A percentile compares a stretch with the other conserved stretches of the same genome.
Evolutionary conservation across 73 alveolate genomes (phyloP).

Genomic region (Paramecium sexaurelia): DNA sequence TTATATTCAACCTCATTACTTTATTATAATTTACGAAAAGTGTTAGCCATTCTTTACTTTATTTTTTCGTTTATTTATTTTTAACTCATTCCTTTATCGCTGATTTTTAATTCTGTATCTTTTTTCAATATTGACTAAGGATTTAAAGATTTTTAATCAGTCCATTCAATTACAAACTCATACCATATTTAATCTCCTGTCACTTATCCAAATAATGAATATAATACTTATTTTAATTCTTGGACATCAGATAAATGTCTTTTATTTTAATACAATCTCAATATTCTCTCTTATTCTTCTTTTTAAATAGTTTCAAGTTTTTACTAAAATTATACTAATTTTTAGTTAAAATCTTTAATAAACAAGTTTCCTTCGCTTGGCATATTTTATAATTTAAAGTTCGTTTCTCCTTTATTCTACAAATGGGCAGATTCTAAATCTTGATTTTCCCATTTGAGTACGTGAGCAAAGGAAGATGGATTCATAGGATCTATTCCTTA

Average conservation of each 20-base stretch:
- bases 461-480: slow-evolving; percentile 48
- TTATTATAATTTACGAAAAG: not conserved
- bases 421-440: slow-evolving; percentile 14
- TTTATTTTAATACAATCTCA: slow-evolving; percentile 38
- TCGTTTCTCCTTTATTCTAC: not conserved
- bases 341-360: slow-evolving; percentile 27
- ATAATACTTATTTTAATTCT: slow-evolving; percentile 34
- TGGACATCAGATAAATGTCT: slow-evolving; percentile 46
- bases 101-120: not conserved
- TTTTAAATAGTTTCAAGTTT: not conserved
- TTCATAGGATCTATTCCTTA: slow-evolving; percentile 55
- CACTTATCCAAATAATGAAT: slow-evolving; percentile 34
- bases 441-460: slow-evolving; percentile 37
- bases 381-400: not conserved
- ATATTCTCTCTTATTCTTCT: slow-evolving; percentile 1
- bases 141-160: slow-evolving; percentile 13
- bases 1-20: not conserved
- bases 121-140: slow-evolving; percentile 31
- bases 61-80: not conserved
- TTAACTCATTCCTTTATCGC: not conserved
- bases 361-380: slow-evolving; percentile 5
- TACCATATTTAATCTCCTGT: slow-evolving; percentile 50
- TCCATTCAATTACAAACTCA: slow-evolving; percentile 48
- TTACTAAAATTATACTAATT: not conserved
- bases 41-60: not conserved